phyloP scores from a whole-genome alignment of 2,329 filamentous ascomycete species.

The Aphanoascus verrucosus region DNA sequence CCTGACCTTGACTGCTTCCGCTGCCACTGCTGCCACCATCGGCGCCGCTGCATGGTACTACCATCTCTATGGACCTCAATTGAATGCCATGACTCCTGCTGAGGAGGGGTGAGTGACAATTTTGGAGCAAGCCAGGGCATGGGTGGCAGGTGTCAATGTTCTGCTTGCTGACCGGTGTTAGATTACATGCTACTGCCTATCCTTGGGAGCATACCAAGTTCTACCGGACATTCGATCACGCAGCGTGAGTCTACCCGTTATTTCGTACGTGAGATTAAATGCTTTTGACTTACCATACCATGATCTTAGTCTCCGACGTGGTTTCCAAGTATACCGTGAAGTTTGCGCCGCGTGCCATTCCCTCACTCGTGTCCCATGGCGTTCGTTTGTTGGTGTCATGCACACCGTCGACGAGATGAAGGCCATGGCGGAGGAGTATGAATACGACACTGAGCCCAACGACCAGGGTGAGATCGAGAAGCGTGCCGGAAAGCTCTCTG shows the following conservation, averaged over 20 bases:
- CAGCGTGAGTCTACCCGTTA: constrained; percentile 57
- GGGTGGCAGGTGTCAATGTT: not conserved
- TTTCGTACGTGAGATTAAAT: not conserved
- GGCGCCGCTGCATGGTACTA: constrained; percentile 96
- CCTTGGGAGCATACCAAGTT: constrained; percentile 92
- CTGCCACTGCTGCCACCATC: constrained; percentile 74
- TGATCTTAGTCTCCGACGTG: constrained; percentile 69
- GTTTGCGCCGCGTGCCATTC: constrained; percentile 98
- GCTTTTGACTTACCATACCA: constrained; percentile 4
- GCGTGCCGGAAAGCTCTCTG: constrained; percentile 94
- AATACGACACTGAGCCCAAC: constrained; percentile 97
- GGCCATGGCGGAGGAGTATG: constrained; percentile 91
- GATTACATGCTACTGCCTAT: constrained; percentile 82
- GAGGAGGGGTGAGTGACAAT: constrained; percentile 88
- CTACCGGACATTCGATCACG: constrained; percentile 93
- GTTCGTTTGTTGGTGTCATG: constrained; percentile 75
- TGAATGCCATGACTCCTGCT: constrained; percentile 79
- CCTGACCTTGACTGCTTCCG: constrained; percentile 75
- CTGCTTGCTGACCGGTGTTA: constrained; percentile 32
- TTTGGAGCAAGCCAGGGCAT: not conserved
- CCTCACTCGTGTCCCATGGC: constrained; percentile 85
- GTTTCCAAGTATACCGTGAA: constrained; percentile 98
- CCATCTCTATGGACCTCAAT: constrained; percentile 82
- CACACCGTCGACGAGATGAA: constrained; percentile 98
- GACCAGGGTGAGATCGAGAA: constrained; percentile 97